Evolutionary conservation across 805 yeast genomes (phyloP), one percentile per base, ranked within the genome.

Genomic region (Yarrowia keelungensis): DNA sequence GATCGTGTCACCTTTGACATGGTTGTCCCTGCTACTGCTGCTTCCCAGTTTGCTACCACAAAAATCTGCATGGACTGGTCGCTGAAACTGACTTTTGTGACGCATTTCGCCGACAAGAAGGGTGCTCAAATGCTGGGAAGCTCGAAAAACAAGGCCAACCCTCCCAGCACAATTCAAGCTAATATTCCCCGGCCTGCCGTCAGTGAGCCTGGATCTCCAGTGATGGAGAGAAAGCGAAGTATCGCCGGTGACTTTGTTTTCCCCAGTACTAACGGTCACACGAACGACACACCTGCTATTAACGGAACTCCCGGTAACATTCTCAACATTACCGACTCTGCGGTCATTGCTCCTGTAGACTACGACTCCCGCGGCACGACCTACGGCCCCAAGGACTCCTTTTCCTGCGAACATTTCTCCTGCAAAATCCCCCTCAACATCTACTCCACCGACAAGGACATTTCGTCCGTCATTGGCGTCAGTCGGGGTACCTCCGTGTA

Each of bases 381-480:
- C 19, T 62, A 68, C 68, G 59, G 69, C 41, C 51, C 67, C n/a
- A 70, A 68, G 19, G 73, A 71, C 32, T 56, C 66, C n/a, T 19
- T 72, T n/a, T 46, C 59, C 12, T 70, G 70, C 41, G 74, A 72
- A 69, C 71, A 71, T 32, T 73, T 84, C 69, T 74, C 76, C 15
- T 81, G 83, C 66, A 75, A 80, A 53, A 72, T 84, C 5, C 86
- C 87, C 1, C 53, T 84, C 1, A 74, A 76, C 35, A 76, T 84
- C 1, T 70, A 84, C 22, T 85, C 86, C 1, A 74, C 83, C 5
- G 77, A 80, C 19, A 76, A 78, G 54, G 81, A 80, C 69, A 79
- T 82, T 70, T 47, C 56, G 45, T 62, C 67, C 5, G 56, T 62
- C 12, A 62, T 62, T 47, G 67, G 67, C 5, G 56, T 62, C n/a